Evolutionary conservation across 176 grass and related monocot genomes (phyloP), one percentile per base, ranked within the genome.

Genomic region (Bothriochloa decipiens): DNA sequence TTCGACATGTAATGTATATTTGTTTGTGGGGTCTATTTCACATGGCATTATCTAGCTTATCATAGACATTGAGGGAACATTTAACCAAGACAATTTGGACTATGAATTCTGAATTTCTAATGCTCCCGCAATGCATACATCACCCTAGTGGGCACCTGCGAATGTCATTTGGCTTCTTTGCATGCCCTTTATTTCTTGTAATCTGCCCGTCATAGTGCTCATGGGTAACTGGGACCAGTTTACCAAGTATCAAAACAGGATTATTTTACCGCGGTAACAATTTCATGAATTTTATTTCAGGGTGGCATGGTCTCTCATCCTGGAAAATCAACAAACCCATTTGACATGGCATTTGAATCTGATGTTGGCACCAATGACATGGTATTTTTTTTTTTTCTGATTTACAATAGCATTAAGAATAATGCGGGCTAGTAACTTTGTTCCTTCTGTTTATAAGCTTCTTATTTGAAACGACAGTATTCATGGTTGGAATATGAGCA

Each of bases 261-360:
- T 77, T 14, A 55, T 7, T 65, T 68, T 86, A 57, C 63, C 4
- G 27, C 2, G 50, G 26, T 28, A 74, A 62, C 11, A 77, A 65
- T 86, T 78, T 74, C 77, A 80, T 89, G 53, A 61, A 66, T 63
- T 77, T 25, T 82, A 17, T 85, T 87, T 77, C 89, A 93, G 91
- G 91, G 67, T 0, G 78, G 75, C 50, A 43, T 67, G 75, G 65
- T 79, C 64, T 86, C 87, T 86, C 79, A 93, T 17, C 55, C 81
- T 75, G 88, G 40, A 77, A 91, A 91, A 82, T 93, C 89, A 70
- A 90, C 81, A 84, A 97, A 97, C 90, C 94, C 91, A 63, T 97
- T 93, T 88, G 94, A 97, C 88, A 65, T 91, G 77, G 84, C 82
- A 86, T 92, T 89, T 84, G 91, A 91, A 25, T 86, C 82, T 75